These are phyloP conservation scores for Globisporangium uncinulatum DNA, from an alignment of 352 stramenopile species.

Conservation along the genomic window DNA sequence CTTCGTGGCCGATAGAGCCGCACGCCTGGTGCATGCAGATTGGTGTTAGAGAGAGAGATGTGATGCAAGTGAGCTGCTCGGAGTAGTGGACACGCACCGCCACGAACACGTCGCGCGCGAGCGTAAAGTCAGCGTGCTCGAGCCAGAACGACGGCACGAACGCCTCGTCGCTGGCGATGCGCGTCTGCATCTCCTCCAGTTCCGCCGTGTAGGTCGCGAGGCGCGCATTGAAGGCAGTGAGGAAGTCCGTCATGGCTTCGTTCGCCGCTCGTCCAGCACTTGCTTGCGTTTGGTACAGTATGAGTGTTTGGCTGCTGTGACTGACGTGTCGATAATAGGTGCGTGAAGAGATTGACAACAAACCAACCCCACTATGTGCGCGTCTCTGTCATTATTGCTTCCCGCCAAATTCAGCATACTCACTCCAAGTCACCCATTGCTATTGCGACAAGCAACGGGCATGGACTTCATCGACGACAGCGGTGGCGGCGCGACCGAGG, in stretches of 20 bases:
- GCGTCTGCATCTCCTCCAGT: slow-evolving; percentile 52
- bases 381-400: background rate
- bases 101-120: slow-evolving; percentile 75
- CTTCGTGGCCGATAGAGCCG: slow-evolving; percentile 63
- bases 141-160: slow-evolving; percentile 81
- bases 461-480: slow-evolving; percentile 13
- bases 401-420: background rate
- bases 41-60: background rate
- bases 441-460: background rate
- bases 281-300: too few species aligned
- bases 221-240: slow-evolving; percentile 50
- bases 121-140: slow-evolving; percentile 65
- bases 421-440: background rate
- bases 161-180: slow-evolving; percentile 39
- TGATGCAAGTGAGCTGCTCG: too few species aligned
- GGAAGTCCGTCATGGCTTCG: slow-evolving; percentile 46
- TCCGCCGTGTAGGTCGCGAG: slow-evolving; percentile 47
- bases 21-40: slow-evolving; percentile 29
- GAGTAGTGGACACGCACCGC: slow-evolving; percentile 33
- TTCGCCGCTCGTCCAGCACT: background rate
- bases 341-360: background rate
- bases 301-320: background rate
- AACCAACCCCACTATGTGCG: background rate
- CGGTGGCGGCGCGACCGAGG: slow-evolving; percentile 1
- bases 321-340: too few species aligned